Percentiles rank a stretch among this genome's conserved stretches.
phyloP scores from a whole-genome alignment of 495 filamentous ascomycete species.

The Hyphodiscus hymeniophilus region DNA sequence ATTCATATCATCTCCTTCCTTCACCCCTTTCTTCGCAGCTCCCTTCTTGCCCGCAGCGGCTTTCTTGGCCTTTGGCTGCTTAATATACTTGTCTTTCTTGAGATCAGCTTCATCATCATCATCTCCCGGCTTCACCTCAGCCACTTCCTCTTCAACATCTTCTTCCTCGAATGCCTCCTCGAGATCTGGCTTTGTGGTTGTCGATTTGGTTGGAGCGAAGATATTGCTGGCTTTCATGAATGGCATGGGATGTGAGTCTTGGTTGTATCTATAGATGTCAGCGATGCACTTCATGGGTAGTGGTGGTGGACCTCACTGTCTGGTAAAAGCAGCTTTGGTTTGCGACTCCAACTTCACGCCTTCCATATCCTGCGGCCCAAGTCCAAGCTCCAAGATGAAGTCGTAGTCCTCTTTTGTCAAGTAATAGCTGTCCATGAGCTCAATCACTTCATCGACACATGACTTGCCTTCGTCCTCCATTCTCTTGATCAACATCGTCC shows the following conservation, averaged over 20 bases:
- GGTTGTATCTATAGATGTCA: conserved; percentile 63
- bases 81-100: conserved; percentile 94
- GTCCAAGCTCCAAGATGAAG: conserved; percentile 79
- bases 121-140: conserved; percentile 51
- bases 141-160: conserved; percentile 58
- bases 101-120: conserved; percentile 66
- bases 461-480: conserved; percentile 69
- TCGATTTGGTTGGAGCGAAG: conserved; percentile 54
- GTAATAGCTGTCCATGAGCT: conserved; percentile 92
- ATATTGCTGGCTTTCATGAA: conserved; percentile 91
- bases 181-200: conserved; percentile 81
- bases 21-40: conserved; percentile 47
- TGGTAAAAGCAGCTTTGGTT: conserved; percentile 83
- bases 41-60: conserved; percentile 30
- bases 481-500: conserved; percentile 66
- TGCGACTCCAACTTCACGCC: conserved; percentile 70
- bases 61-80: conserved; percentile 62
- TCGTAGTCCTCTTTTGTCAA: conserved; percentile 95
- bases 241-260: conserved; percentile 76
- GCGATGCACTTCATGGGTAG: not conserved
- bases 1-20: conserved; percentile 37
- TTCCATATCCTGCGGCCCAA: conserved; percentile 72
- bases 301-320: conserved; percentile 43
- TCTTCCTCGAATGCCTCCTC: conserved; percentile 95
- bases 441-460: conserved; percentile 49